Base-by-base conservation (phyloP, 495 filamentous ascomycete species). In the Lineolata rhizophorae region DNA sequence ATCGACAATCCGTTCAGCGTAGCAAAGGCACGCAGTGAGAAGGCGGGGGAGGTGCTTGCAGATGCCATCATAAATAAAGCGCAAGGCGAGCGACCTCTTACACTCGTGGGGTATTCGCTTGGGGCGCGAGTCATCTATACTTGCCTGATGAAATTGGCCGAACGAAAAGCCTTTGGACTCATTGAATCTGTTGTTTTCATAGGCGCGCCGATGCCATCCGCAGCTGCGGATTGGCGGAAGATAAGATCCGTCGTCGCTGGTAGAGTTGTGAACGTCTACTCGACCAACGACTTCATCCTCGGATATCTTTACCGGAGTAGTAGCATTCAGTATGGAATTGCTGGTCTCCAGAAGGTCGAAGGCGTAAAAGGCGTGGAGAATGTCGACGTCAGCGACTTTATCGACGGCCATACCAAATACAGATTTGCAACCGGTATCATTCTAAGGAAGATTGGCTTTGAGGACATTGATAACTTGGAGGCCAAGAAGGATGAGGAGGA, bases 1-100 rank as follows among this genome's bases (percentile, higher is more conserved):
- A 65, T 92, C 19, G 87, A 94, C 43, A 92, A 91, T 50, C 80
- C 80, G 0, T 97, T 91, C 62, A 77, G 63, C 34, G 62, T 87
- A 20, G 80, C 73, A 6, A 84, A 78, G 49, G 59, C 70, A 18
- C 65, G 82, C 30, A 70, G 78, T 14, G 83, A 94, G 43, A 95
- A 94, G 53, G 76, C 80, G 1, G 87, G 87, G 0, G 54, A 65
- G 20, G 69, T 81, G 9, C 66, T 97, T 0, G 84, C 85, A 3
- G 84, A 97, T 47, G 72, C 81, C 10, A 53, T 97, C 30, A 77
- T 87, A 39, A 84, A 76, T 52, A 81, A 74, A 41, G 72, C 72
- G 1, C 84, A 90, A 43, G 87, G 87, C 10, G 81, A 93, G 49
- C 65, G 87, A 14, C 72, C 85, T 0, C 76, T 94, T 2, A 87